Evolutionary conservation across 306 rosid species (phyloP).

Genomic region (Medicago arabica): DNA sequence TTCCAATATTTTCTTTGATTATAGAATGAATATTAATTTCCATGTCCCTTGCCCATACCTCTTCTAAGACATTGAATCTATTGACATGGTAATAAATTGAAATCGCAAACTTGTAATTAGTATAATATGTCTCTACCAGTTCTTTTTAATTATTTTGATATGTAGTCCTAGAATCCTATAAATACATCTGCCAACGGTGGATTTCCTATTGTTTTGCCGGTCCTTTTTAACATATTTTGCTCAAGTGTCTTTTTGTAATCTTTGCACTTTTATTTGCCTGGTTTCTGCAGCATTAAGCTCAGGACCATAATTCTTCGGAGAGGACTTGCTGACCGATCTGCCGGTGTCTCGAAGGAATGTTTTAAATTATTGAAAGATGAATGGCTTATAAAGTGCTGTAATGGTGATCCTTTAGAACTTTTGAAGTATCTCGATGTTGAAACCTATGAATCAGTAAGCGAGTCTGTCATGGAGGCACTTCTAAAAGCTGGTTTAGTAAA

Average conservation of each 20-base stretch:
- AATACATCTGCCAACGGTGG: slow-evolving; percentile 4
- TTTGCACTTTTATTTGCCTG: slow-evolving; percentile 30
- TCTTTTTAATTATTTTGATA: background rate
- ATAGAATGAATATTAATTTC: background rate
- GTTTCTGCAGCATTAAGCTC: slow-evolving; percentile 72
- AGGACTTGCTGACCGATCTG: slow-evolving; percentile 94
- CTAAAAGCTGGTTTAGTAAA: slow-evolving; percentile 70
- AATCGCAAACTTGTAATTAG: background rate
- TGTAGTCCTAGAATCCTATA: background rate
- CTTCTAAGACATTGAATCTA: slow-evolving; percentile 9
- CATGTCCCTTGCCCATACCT: slow-evolving; percentile 1
- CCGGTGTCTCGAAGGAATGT: slow-evolving; percentile 81
- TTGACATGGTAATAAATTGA: background rate
- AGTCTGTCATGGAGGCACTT: slow-evolving; percentile 78
- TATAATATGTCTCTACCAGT: background rate
- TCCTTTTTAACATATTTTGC: slow-evolving; percentile 18
- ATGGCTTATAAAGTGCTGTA: slow-evolving; percentile 82
- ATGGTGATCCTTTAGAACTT: slow-evolving; percentile 69
- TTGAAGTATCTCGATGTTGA: slow-evolving; percentile 96
- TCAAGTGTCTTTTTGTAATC: background rate
- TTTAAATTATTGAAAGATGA: slow-evolving; percentile 88
- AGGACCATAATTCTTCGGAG: slow-evolving; percentile 82
- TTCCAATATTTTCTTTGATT: slow-evolving; percentile 26
- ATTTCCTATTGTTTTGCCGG: slow-evolving; percentile 8
- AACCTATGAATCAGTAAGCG: slow-evolving; percentile 90